Evolutionary conservation across 768 basidiomycete species (phyloP).

Genomic region (Coprinopsis cinerea): DNA sequence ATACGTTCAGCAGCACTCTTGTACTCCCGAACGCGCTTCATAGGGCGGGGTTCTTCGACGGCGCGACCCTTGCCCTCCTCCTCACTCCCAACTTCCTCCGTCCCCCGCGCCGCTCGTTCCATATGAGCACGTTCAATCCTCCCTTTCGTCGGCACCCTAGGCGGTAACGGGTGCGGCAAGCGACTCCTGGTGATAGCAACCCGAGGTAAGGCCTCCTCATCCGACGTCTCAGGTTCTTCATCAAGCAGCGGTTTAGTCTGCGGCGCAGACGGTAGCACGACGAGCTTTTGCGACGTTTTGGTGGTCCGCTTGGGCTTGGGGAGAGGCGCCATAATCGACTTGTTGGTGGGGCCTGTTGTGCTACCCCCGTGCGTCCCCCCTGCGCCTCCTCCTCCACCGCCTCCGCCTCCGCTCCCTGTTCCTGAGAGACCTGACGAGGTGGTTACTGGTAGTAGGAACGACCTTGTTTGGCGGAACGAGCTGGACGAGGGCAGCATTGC

Average conservation of each 20-base stretch:
- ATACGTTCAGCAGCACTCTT: conserved; percentile 86
- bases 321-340: conserved; percentile 25
- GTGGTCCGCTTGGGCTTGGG: conserved; percentile 72
- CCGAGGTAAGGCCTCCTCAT: conserved; percentile 5
- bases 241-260: conserved; percentile 62
- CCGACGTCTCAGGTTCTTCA: conserved; percentile 8
- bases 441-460: background rate
- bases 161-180: background rate
- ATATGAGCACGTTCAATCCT: background rate
- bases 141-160: background rate
- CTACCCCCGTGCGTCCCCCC: background rate
- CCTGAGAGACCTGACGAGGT: background rate
- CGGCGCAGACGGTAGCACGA: conserved; percentile 83
- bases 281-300: conserved; percentile 88
- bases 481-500: background rate
- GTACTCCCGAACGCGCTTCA: conserved; percentile 60
- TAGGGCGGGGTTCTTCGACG: conserved; percentile 21
- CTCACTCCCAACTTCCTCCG: background rate
- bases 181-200: background rate
- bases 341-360: background rate
- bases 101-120: background rate
- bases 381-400: too few relatives aligned
- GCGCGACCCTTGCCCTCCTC: background rate
- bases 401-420: background rate
- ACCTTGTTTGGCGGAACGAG: background rate